Percentiles rank a stretch among this genome's conserved stretches.
These are phyloP conservation scores for Scortechinia acanthostroma DNA, from an alignment of 2,329 filamentous ascomycete species.

Conservation along the genomic window DNA sequence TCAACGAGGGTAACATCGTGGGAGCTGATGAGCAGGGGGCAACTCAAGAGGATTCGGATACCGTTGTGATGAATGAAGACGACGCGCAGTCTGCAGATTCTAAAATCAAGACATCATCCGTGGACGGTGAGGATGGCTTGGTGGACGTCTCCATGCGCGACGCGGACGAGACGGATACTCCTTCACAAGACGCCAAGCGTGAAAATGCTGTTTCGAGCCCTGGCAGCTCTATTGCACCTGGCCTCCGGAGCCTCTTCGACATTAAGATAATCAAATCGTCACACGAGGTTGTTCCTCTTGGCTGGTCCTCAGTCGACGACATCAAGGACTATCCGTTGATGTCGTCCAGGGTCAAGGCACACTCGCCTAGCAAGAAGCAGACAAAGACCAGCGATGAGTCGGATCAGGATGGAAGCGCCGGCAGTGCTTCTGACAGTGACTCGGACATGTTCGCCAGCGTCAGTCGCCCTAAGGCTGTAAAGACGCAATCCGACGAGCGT, in stretches of 20 bases:
- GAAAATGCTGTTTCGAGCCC: background rate
- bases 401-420: background rate
- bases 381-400: background rate
- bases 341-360: background rate
- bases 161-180: background rate
- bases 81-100: constrained; percentile 15
- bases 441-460: background rate
- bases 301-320: background rate
- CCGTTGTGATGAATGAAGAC: constrained; percentile 39
- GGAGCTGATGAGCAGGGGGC: constrained; percentile 39
- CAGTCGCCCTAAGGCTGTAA: background rate
- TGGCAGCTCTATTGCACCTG: background rate
- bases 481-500: background rate
- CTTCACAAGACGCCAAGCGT: background rate
- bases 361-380: no score
- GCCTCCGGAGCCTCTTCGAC: background rate
- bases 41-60: constrained; percentile 46
- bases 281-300: background rate
- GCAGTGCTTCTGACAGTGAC: background rate
- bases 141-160: constrained; percentile 74
- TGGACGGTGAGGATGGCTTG: constrained; percentile 83
- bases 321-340: background rate
- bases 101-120: constrained; percentile 69
- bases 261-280: background rate
- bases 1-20: constrained; percentile 37